Conservation (phyloP, 2,329 filamentous ascomycete species). For the Ascochyta koolunga region DNA sequence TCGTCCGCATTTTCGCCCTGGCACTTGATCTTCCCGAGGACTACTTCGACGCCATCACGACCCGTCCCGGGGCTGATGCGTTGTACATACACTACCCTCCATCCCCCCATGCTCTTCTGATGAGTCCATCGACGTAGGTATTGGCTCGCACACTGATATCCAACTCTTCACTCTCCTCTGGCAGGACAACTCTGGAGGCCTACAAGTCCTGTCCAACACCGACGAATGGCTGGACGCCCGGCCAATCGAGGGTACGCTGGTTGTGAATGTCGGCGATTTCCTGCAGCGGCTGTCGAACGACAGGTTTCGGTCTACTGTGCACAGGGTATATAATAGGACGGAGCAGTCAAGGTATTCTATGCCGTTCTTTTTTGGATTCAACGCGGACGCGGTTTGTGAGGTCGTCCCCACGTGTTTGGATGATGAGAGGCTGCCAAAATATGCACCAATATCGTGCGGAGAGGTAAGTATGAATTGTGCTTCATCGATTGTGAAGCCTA, state of each 20-base stretch:
- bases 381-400: constrained; percentile 57
- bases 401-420: constrained; percentile 54
- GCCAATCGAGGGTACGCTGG: constrained; percentile 38
- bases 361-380: constrained; percentile 64
- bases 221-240: constrained; percentile 43
- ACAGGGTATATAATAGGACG: constrained; percentile 28
- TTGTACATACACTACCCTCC: constrained; percentile 31
- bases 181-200: constrained; percentile 10
- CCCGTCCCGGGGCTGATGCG: constrained; percentile 53
- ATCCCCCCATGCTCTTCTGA: constrained; percentile 6
- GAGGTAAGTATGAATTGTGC: no score
- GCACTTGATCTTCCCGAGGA: constrained; percentile 60
- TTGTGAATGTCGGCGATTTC: constrained; percentile 56
- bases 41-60: constrained; percentile 62
- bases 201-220: constrained; percentile 45
- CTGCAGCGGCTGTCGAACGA: constrained; percentile 60
- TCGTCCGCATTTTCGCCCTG: constrained; percentile 62
- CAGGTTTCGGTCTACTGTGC: constrained; percentile 59
- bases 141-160: constrained; percentile 22
- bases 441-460: constrained; percentile 48
- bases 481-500: no score
- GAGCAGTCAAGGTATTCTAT: constrained; percentile 56
- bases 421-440: constrained; percentile 55
- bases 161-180: constrained; percentile 16
- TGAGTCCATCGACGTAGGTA: constrained; percentile 27